Percentiles rank a stretch among this genome's conserved stretches.
Evolutionary conservation across 2,329 filamentous ascomycete genomes (phyloP).

Genomic region (Microsporum audouinii): DNA sequence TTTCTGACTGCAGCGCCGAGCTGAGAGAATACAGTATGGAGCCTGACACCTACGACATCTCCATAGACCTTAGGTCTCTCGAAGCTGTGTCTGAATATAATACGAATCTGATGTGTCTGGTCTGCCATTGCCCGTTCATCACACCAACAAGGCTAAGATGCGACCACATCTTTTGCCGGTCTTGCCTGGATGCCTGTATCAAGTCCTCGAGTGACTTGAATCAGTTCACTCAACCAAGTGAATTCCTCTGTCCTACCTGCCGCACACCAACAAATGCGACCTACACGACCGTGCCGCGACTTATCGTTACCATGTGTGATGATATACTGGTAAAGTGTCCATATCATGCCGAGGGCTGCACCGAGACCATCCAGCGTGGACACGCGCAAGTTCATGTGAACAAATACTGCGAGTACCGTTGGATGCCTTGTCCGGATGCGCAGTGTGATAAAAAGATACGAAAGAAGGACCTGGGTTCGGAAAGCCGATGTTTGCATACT

Average conservation of each 20-base stretch:
- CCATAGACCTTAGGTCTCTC: slow-evolving; percentile 45
- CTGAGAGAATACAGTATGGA: neutral
- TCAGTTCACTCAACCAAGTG: slow-evolving; percentile 12
- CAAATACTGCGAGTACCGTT: slow-evolving; percentile 47
- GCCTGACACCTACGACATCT: neutral
- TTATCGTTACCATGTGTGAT: slow-evolving; percentile 51
- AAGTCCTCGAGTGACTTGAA: slow-evolving; percentile 22
- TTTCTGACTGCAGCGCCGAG: neutral
- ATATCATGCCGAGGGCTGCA: slow-evolving; percentile 43
- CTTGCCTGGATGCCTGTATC: slow-evolving; percentile 44
- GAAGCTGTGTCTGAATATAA: slow-evolving; percentile 48
- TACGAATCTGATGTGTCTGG: slow-evolving; percentile 51
- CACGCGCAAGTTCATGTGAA: slow-evolving; percentile 49
- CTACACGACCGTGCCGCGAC: slow-evolving; percentile 39
- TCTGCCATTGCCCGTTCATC: slow-evolving; percentile 53
- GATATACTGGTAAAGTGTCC: slow-evolving; percentile 51
- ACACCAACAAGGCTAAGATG: slow-evolving; percentile 48
- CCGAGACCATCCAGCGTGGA: slow-evolving; percentile 42
- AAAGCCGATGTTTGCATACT: slow-evolving; percentile 42
- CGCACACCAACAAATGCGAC: slow-evolving; percentile 35
- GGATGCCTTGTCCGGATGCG: slow-evolving; percentile 41
- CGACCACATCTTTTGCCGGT: slow-evolving; percentile 53
- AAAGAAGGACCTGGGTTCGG: slow-evolving; percentile 44
- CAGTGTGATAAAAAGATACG: slow-evolving; percentile 43
- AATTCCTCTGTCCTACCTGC: slow-evolving; percentile 46